Base-by-base conservation (phyloP, 129 eudicot genomes). In the Escallonia herrerae region DNA sequence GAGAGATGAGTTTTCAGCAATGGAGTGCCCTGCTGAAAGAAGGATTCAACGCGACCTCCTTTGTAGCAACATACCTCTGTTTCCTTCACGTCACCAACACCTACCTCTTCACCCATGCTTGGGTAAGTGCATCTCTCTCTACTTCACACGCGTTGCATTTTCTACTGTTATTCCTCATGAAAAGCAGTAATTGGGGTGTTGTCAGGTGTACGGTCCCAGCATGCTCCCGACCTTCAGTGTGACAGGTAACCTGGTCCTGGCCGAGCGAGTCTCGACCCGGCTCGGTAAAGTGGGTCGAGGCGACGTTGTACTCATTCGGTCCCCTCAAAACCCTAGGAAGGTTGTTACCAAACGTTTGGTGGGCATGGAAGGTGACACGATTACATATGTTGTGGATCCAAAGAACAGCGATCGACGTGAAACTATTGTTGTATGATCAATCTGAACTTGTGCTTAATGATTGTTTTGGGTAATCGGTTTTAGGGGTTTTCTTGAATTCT, bases 211-310 rank as follows among this genome's bases (percentile, higher is more conserved):
- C 0, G 98, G 96, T 67, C 89, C 98, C 48, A 93, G 98, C 63
- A 93, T 93, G 98, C 91, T 88, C 7, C 96, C 96, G n/a, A 85
- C 98, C 42, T 62, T 91, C 55, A 67, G 62, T 53, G 52, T 82
- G 5, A 38, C 71, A 6, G 87, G 93, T 4, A 77, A 83, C 56
- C 5, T 81, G 14, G 80, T 83, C 6, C 65, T 93, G 66, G 71
- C 65, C 6, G 96, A 93, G 42, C 82, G 73, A 46, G 56, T 91
- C 53, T 81, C 95, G 3, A 50, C 69, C 22, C 81, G 86, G 9
- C 61, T 71, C 9, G 84, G 79, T 40, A 93, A 85, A 76, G 77
- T 80, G 80, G 69, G 83, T 39, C 43, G 59, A 3, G 91, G 87
- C 56, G 90, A 88, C 67, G 76, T 81, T 54, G 83, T 88, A 43